Evolutionary conservation across 768 basidiomycete species (phyloP).

Genomic region (Termitomyces sp.): DNA sequence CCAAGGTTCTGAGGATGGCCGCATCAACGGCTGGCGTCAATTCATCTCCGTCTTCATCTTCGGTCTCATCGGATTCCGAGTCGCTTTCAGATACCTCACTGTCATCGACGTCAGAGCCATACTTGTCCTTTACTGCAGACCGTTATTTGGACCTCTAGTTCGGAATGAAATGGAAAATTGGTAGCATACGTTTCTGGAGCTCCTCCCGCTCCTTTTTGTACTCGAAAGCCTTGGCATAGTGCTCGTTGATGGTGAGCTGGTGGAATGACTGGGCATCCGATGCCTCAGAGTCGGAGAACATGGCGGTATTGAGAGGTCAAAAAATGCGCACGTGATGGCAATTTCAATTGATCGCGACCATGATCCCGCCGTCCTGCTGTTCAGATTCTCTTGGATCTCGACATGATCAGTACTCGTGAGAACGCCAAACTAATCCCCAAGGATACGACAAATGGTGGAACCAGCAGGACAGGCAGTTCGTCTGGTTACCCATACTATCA

Average conservation of each 20-base stretch:
- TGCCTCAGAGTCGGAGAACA: slow-evolving; percentile 46
- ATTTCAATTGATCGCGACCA: neutral
- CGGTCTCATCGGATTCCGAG: slow-evolving; percentile 75
- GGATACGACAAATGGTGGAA: neutral
- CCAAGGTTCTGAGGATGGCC: slow-evolving; percentile 88
- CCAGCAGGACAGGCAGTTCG: neutral
- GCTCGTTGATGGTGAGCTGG: slow-evolving; percentile 64
- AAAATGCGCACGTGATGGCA: slow-evolving; percentile 4
- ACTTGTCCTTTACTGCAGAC: slow-evolving; percentile 78
- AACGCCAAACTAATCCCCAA: slow-evolving; percentile 7
- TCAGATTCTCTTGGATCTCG: neutral
- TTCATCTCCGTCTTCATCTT: slow-evolving; percentile 94
- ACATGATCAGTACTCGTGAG: slow-evolving; percentile 11
- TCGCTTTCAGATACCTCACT: slow-evolving; percentile 49
- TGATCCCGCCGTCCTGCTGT: neutral
- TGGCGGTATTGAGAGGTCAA: slow-evolving; percentile 11
- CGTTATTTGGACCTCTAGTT: neutral
- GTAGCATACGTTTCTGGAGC: slow-evolving; percentile 61
- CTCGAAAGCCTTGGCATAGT: slow-evolving; percentile 79
- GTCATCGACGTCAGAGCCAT: slow-evolving; percentile 67
- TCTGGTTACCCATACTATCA: slow-evolving; percentile 10
- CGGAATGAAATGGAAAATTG: neutral
- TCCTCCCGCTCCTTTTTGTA: slow-evolving; percentile 84
- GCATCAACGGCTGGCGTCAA: slow-evolving; percentile 91
- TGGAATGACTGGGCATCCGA: slow-evolving; percentile 36